Base-by-base conservation (phyloP, 1,284 basidiomycete species). In the Sphaerobolus stellatus region DNA sequence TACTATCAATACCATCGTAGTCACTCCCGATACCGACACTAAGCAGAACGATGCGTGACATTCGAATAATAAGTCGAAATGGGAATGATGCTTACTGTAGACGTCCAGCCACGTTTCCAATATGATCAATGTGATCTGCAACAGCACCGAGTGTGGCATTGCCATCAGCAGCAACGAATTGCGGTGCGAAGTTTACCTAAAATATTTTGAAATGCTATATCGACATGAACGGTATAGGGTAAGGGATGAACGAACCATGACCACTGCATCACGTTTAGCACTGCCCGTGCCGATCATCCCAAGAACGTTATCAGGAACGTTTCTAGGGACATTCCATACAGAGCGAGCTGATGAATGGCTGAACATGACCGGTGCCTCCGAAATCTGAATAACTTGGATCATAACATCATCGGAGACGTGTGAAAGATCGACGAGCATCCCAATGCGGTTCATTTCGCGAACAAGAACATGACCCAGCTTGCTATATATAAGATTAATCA, bases 331-430 rank as follows among this genome's bases (percentile, higher is more conserved):
- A 60, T 88, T 69, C 58, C 85, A 81, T 6, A 92, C 71, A 2
- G 79, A 80, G 31, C 91, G 75, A 1, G 91, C 81, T 30, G 85
- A 88, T 0, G 91, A 93, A 70, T 96, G 93, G 1, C 88, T 91
- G 83, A 88, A 91, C 56, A 95, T 93, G 52, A 96, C 86, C 2
- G 93, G 93, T 0, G 92, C 89, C 61, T 83, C 80, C 3, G 83
- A 83, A 41, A 80, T 61, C 18, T 73, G 68, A 56, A 94, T 71
- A 4, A 86, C 88, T 67, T 93, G 88, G 16, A 73, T 74, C 3
- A 92, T 91, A 1, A 92, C 94, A 50, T 80, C 78, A 67, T 95
- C 93, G 2, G 90, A 90, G 1, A 90, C 92, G 70, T 95, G 92
- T 14, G 87, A 90, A 44, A 94, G 74, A 67, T 94, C 91, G 25